Conservation (phyloP, 169 alveolate species). For the Plasmodium sp. region DNA sequence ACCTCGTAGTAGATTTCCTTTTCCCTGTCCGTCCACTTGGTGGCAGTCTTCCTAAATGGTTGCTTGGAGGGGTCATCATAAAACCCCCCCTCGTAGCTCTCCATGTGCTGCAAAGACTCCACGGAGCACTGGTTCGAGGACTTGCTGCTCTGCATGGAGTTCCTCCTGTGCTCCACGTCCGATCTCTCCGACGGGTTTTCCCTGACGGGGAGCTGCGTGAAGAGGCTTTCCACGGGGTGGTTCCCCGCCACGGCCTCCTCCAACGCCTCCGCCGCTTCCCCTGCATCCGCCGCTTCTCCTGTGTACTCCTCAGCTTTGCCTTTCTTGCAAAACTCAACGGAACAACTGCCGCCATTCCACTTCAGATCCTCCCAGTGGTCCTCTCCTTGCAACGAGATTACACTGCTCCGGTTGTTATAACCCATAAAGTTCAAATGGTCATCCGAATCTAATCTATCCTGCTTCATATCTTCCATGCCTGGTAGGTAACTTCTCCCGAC, state of each 20-base stretch:
- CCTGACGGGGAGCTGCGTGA: background rate
- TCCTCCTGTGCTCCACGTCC: background rate
- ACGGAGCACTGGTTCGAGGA: background rate
- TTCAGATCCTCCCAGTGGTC: background rate
- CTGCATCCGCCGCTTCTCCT: background rate
- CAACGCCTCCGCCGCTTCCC: background rate
- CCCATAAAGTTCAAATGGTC: background rate
- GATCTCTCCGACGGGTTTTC: background rate
- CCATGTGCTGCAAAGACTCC: background rate
- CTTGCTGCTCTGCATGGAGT: background rate
- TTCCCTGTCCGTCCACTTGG: slow-evolving; percentile 77
- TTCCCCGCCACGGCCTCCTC: background rate
- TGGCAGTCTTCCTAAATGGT: slow-evolving; percentile 53
- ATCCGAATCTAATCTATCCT: background rate
- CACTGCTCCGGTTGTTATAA: background rate
- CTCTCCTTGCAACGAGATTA: background rate
- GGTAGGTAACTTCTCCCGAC: background rate
- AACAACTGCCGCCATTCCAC: background rate
- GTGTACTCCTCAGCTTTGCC: background rate
- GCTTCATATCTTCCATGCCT: background rate
- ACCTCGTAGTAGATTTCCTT: slow-evolving; percentile 61
- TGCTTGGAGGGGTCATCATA: slow-evolving; percentile 16
- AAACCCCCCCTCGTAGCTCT: slow-evolving; percentile 17
- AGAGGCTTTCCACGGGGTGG: background rate
- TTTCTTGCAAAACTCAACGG: background rate